Evolutionary conservation across 106 monocot genomes (phyloP).

Genomic region (Gastrodia elata): DNA sequence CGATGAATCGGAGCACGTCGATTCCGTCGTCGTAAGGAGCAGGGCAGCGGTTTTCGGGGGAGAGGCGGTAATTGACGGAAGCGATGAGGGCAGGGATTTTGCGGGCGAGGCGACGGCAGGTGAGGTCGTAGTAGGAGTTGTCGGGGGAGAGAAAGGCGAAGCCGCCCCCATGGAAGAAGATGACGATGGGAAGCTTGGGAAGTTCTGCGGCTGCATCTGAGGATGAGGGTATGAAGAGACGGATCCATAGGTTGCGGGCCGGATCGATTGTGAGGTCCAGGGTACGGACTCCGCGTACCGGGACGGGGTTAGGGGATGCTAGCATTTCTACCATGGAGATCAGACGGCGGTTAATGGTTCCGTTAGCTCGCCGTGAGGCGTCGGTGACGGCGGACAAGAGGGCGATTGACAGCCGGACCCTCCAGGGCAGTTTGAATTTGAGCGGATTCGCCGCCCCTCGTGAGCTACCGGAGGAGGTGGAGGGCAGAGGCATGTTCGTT

Average conservation of each 20-base stretch:
- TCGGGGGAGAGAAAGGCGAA: conserved; percentile 3
- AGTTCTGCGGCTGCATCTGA: neutral
- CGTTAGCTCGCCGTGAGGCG: conserved; percentile 41
- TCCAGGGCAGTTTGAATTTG: conserved; percentile 6
- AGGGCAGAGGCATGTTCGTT: too few species aligned
- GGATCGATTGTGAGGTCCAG: conserved; percentile 31
- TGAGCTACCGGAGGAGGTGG: neutral
- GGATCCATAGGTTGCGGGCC: conserved; percentile 22
- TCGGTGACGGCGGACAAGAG: conserved; percentile 20
- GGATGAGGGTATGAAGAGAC: conserved; percentile 30
- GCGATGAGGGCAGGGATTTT: conserved; percentile 1
- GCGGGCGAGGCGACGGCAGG: conserved; percentile 8
- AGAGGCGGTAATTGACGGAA: conserved; percentile 22
- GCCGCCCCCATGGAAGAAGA: conserved; percentile 16
- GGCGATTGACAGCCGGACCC: conserved; percentile 20
- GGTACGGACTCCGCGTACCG: conserved; percentile 24
- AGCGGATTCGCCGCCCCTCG: neutral
- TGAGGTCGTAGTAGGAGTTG: neutral
- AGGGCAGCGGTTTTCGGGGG: conserved; percentile 29
- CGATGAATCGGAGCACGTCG: neutral
- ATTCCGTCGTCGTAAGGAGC: conserved; percentile 27
- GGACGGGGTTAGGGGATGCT: conserved; percentile 17
- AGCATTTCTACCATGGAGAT: conserved; percentile 24
- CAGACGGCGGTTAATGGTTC: conserved; percentile 62
- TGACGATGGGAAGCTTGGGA: conserved; percentile 11